Percentiles rank a stretch among this genome's conserved stretches.
phyloP scores from a whole-genome alignment of 495 filamentous ascomycete species.

The Penicillium salamii region DNA sequence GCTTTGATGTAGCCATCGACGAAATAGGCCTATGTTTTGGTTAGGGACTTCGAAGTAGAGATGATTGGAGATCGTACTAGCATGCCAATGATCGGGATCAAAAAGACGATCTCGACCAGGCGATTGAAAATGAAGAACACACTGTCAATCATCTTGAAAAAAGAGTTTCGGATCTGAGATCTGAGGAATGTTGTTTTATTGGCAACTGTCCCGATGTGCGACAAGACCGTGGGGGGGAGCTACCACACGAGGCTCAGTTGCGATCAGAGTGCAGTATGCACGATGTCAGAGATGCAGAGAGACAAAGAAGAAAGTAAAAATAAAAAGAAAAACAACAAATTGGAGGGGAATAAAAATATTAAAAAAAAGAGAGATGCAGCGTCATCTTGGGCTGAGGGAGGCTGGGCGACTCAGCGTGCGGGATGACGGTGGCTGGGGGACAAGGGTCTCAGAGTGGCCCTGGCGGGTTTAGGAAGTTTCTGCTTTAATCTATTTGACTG shows the following conservation, averaged over 20 bases:
- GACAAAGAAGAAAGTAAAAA: conserved; percentile 4
- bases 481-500: background rate
- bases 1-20: conserved; percentile 67
- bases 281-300: conserved; percentile 4
- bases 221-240: background rate
- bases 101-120: conserved; percentile 73
- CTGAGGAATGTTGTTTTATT: conserved; percentile 1
- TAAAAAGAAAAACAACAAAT: conserved; percentile 1
- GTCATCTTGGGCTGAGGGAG: conserved; percentile 24
- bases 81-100: conserved; percentile 89
- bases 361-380: conserved; percentile 3
- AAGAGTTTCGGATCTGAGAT: background rate
- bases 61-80: conserved; percentile 44
- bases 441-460: background rate
- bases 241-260: conserved; percentile 1
- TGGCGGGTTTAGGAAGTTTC: background rate
- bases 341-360: conserved; percentile 1
- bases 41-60: background rate
- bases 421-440: conserved; percentile 20
- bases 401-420: conserved; percentile 25
- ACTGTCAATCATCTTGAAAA: conserved; percentile 62
- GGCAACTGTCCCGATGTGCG: conserved; percentile 2
- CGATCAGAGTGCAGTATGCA: conserved; percentile 6
- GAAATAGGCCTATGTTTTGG: conserved; percentile 60
- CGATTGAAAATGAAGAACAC: conserved; percentile 85